Evolutionary conservation across 1,284 basidiomycete species (phyloP), one percentile per base, ranked within the genome.

Genomic region (Microstroma glucosiphilum): DNA sequence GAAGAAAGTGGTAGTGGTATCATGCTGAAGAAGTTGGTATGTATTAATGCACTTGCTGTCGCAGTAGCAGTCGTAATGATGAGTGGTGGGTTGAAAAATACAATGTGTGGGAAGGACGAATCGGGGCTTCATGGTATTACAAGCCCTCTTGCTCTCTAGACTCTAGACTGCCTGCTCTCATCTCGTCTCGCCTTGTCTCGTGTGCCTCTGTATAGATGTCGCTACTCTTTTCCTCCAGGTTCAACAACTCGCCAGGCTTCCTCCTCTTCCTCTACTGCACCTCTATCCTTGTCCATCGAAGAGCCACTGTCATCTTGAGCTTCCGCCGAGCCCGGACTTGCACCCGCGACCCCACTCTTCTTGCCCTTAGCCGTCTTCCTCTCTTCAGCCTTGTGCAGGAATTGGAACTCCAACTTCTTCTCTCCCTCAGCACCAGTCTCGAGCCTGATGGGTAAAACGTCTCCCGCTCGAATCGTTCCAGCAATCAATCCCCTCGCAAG

Each of bases 401-500:
- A 48, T 12, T 48, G 43, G 21, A 48, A 48, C 43, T 48, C 43
- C 43, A 48, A 12, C 12, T 12, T 21, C 43, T 12, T 21, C 43
- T 48, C 43, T 12, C 43, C 43, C 15, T 48, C 43, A 12, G 17
- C 3, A 21, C 6, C 12, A 4, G 17, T 48, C 19, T 25, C 51
- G 13, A 54, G 51, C 7, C 51, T 54, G 19, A 70, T 57, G 8
- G 58, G 53, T 1, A 72, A 63, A 26, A 55, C 60, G 58, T 71
- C 69, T 42, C 70, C 70, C 17, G 62, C 59, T 13, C 54, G 56
- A 26, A 69, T 56, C 17, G 57, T 62, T 26, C 69, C 70, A 40
- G 66, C 42, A 40, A 72, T 72, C n/a, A 72, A 23, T 23, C 57
- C 58, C 15, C 58, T 61, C 7, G 78, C 72, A 2, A 80, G 54